A percentile compares a stretch with the other conserved stretches of the same genome.
These are phyloP conservation scores for Plasmodium vivax DNA, from an alignment of 169 alveolate genomes.

Conservation along the genomic window DNA sequence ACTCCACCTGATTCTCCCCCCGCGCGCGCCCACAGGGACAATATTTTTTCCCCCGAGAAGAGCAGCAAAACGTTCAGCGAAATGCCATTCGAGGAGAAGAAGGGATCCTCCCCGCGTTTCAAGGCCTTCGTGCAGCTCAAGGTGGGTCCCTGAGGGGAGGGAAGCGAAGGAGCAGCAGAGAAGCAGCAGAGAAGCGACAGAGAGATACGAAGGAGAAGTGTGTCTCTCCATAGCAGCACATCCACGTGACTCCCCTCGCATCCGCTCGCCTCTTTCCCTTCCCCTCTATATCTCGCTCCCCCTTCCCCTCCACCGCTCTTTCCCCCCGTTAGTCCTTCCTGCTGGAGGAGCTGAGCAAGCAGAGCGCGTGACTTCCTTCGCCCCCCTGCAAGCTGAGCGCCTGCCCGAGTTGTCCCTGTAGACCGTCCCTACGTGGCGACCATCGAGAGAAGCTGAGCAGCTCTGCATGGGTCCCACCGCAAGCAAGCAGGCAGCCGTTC, in stretches of 20 bases:
- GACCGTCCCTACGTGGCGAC: not conserved
- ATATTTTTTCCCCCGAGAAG: constrained; percentile 30
- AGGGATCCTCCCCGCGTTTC: constrained; percentile 43
- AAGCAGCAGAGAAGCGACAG: no score
- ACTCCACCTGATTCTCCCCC: not conserved
- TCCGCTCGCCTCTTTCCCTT: not conserved
- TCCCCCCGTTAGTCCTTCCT: not conserved
- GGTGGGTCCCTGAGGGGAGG: constrained; percentile 1
- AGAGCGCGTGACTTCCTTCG: not conserved
- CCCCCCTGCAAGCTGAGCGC: not conserved
- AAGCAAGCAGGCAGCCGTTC: not conserved
- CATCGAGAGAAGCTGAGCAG: not conserved
- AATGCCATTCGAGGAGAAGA: constrained; percentile 52
- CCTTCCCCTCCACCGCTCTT: not conserved
- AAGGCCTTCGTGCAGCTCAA: constrained; percentile 50
- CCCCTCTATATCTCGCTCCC: not conserved
- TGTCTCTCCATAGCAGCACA: not conserved
- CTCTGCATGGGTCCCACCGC: not conserved
- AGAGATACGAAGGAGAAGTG: no score
- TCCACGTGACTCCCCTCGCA: not conserved
- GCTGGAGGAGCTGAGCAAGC: not conserved
- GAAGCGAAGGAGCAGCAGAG: not conserved
- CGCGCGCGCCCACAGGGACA: constrained; percentile 41
- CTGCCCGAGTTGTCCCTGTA: not conserved
- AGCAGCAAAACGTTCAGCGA: constrained; percentile 33